These are phyloP conservation scores for Saccharomyces hybrid DNA, from an alignment of 1,139 yeast genomes.

Conservation along the genomic window DNA sequence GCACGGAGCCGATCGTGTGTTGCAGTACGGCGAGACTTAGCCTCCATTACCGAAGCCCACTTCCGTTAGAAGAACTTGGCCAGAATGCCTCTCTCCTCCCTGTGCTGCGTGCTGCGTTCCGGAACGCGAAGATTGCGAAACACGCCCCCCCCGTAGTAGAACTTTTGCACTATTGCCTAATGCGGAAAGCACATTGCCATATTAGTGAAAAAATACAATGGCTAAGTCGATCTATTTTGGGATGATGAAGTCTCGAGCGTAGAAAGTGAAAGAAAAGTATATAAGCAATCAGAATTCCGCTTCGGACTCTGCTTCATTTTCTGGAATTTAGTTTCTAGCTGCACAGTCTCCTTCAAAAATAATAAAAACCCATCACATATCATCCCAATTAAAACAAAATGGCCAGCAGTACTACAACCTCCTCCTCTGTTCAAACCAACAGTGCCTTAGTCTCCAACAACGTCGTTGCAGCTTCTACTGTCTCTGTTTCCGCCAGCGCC, in stretches of 20 bases:
- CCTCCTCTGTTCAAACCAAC: conserved; percentile 15
- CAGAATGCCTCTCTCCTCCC: neutral
- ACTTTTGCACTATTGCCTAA: neutral
- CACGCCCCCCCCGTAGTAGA: neutral
- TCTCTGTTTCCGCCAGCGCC: conserved; percentile 9
- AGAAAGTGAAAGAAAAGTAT: neutral
- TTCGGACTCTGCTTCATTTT: too few species aligned
- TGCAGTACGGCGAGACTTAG: neutral
- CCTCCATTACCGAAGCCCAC: neutral
- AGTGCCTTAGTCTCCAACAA: conserved; percentile 19
- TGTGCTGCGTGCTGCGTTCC: neutral
- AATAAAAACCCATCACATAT: too few species aligned
- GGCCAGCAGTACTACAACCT: conserved; percentile 3
- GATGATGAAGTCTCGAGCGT: neutral
- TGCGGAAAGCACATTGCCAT: neutral
- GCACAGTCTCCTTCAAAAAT: too few species aligned
- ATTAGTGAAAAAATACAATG: neutral
- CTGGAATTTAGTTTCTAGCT: too few species aligned
- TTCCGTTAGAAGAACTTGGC: neutral
- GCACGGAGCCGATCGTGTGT: too few species aligned
- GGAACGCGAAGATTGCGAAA: conserved; percentile 1
- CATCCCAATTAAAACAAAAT: neutral
- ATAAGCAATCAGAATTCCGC: neutral
- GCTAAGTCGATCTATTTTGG: neutral
- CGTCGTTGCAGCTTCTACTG: conserved; percentile 26